phyloP scores from a whole-genome alignment of 345 rosid species.

The Acer yangbiense region DNA sequence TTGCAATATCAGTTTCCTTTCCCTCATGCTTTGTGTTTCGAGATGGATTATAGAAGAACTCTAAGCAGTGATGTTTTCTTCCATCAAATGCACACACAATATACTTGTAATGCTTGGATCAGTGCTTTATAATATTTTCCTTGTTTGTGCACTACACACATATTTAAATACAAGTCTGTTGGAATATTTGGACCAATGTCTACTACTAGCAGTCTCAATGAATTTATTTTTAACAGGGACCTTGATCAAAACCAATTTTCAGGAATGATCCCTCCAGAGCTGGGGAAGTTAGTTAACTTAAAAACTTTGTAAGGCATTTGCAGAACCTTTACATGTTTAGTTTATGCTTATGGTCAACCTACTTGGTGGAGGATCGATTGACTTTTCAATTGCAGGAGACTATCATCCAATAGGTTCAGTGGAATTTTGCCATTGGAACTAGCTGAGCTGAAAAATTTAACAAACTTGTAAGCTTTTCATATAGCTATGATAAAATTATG shows the following conservation, averaged over 20 bases:
- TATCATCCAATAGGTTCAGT: conserved; percentile 55
- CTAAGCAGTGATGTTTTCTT: neutral
- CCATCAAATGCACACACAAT: neutral
- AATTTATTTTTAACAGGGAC: conserved; percentile 28
- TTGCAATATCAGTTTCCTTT: neutral
- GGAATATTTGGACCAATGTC: conserved; percentile 8
- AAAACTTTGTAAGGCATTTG: conserved; percentile 43
- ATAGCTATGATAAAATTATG: neutral
- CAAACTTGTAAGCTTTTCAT: conserved; percentile 43
- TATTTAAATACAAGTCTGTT: neutral
- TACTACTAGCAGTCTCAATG: conserved; percentile 3
- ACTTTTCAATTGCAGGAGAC: conserved; percentile 40
- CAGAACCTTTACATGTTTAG: neutral
- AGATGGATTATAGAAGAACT: neutral
- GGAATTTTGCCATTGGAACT: conserved; percentile 54
- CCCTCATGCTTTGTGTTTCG: neutral
- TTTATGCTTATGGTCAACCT: neutral
- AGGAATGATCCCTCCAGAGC: conserved; percentile 47
- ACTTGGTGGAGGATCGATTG: neutral
- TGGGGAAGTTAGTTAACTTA: conserved; percentile 47
- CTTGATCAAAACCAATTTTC: conserved; percentile 50
- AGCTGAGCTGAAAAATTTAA: conserved; percentile 42
- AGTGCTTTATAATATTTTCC: neutral
- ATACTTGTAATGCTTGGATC: neutral
- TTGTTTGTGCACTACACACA: neutral